These are phyloP conservation scores for Rutstroemia sp. DNA, from an alignment of 2,329 filamentous ascomycete genomes.

Conservation along the genomic window DNA sequence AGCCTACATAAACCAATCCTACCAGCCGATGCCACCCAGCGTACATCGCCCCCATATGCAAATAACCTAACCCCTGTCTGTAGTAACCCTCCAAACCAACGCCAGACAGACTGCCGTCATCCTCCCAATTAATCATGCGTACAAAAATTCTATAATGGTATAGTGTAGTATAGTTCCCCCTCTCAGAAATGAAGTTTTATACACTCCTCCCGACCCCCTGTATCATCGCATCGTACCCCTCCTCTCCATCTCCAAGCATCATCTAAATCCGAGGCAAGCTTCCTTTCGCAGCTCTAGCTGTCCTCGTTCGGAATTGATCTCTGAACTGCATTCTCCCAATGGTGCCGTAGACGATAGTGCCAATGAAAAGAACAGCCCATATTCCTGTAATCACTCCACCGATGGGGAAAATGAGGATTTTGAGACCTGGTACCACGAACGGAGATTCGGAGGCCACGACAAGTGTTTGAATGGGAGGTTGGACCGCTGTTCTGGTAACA, in stretches of 20 bases:
- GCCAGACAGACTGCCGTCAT: neutral
- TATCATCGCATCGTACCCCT: neutral
- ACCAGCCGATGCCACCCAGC: neutral
- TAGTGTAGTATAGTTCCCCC: neutral
- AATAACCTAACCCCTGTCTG: neutral
- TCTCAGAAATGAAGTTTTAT: neutral
- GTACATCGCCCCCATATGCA: too few relatives aligned
- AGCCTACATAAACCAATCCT: neutral
- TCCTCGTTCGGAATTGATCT: constrained; percentile 51
- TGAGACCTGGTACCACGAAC: constrained; percentile 62
- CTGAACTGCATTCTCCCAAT: constrained; percentile 59
- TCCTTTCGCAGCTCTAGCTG: constrained; percentile 36
- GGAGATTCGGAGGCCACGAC: constrained; percentile 34
- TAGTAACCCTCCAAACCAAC: neutral
- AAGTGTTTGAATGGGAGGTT: constrained; percentile 26
- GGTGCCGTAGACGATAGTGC: constrained; percentile 56
- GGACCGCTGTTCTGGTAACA: constrained; percentile 23
- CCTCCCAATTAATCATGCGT: neutral
- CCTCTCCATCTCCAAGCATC: neutral
- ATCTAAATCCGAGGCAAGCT: constrained; percentile 22
- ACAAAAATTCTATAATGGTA: constrained; percentile 1
- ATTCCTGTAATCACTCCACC: constrained; percentile 58
- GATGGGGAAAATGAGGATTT: constrained; percentile 61
- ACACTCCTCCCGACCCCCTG: neutral
- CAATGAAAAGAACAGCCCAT: constrained; percentile 52